These are phyloP conservation scores for Diddensiella transvaalensis DNA, from an alignment of 805 yeast species.

Conservation along the genomic window DNA sequence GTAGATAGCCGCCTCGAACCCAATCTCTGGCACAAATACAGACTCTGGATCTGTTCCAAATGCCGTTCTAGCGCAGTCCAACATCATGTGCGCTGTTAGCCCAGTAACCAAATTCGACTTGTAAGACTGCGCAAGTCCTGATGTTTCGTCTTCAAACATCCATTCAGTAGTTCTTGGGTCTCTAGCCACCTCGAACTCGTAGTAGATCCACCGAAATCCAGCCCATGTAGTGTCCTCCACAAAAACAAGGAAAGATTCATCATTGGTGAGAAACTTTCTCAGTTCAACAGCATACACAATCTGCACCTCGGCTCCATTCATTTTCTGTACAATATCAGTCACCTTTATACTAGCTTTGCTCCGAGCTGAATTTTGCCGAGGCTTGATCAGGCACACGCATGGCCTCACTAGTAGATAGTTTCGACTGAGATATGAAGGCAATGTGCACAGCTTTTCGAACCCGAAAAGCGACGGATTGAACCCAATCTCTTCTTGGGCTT, in stretches of 20 bases:
- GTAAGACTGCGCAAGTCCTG: slow-evolving; percentile 6
- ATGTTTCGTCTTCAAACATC: slow-evolving; percentile 13
- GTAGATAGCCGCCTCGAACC: slow-evolving; percentile 13
- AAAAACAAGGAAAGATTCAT: slow-evolving; percentile 2
- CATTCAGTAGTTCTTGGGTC: slow-evolving; percentile 8
- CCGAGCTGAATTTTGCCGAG: not conserved
- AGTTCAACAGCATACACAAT: slow-evolving; percentile 15
- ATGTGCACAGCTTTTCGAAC: slow-evolving; percentile 51
- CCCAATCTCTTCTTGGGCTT: slow-evolving; percentile 79
- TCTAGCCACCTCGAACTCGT: slow-evolving; percentile 10
- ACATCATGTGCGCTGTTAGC: slow-evolving; percentile 21
- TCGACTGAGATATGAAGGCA: slow-evolving; percentile 71
- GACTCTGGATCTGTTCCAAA: slow-evolving; percentile 8
- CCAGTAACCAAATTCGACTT: slow-evolving; percentile 15
- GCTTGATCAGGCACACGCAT: slow-evolving; percentile 43
- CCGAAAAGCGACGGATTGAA: slow-evolving; percentile 49
- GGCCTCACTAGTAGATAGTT: slow-evolving; percentile 77
- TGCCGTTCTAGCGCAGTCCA: slow-evolving; percentile 21
- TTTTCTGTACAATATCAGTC: slow-evolving; percentile 9
- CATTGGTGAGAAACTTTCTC: slow-evolving; percentile 5
- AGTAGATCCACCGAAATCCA: slow-evolving; percentile 11
- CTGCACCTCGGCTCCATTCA: slow-evolving; percentile 18
- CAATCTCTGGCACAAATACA: slow-evolving; percentile 7
- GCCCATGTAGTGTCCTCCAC: slow-evolving; percentile 9
- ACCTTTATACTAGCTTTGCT: slow-evolving; percentile 7